These are phyloP conservation scores for Aspergillus neotritici DNA, from an alignment of 2,329 filamentous ascomycete genomes.

Conservation along the genomic window DNA sequence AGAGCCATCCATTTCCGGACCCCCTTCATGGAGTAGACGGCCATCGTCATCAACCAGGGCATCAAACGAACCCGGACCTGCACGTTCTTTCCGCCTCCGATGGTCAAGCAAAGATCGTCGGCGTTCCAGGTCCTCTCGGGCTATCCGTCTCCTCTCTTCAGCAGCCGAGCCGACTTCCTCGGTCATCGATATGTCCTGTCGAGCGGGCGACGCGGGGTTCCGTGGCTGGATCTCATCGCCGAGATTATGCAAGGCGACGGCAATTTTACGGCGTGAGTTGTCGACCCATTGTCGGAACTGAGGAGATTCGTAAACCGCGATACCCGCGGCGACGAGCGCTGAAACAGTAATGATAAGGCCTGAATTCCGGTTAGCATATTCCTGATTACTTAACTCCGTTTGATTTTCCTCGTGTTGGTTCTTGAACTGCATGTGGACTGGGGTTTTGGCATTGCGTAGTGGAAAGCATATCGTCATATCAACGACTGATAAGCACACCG, in stretches of 20 bases:
- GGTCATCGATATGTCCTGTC: slow-evolving; percentile 44
- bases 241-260: slow-evolving; percentile 53
- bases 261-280: slow-evolving; percentile 56
- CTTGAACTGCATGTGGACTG: slow-evolving; percentile 6
- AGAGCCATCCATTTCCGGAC: slow-evolving; percentile 6
- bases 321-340: slow-evolving; percentile 56
- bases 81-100: slow-evolving; percentile 21
- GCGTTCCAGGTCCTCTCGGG: slow-evolving; percentile 42
- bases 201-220: slow-evolving; percentile 24
- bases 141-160: slow-evolving; percentile 40
- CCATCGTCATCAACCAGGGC: slow-evolving; percentile 42
- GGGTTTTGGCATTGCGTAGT: slow-evolving; percentile 1
- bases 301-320: slow-evolving; percentile 60
- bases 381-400: too few relatives aligned
- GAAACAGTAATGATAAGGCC: slow-evolving; percentile 59
- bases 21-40: slow-evolving; percentile 21
- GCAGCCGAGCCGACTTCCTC: slow-evolving; percentile 42
- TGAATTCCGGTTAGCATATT: slow-evolving; percentile 26
- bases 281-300: slow-evolving; percentile 59
- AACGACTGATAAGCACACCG: slow-evolving; percentile 29
- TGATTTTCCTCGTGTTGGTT: not conserved
- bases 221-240: slow-evolving; percentile 55
- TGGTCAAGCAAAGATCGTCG: slow-evolving; percentile 37
- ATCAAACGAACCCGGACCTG: slow-evolving; percentile 36
- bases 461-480: slow-evolving; percentile 5